Evolutionary conservation across 805 yeast species (phyloP).

Genomic region (Yamadazyma takamatsuzukensis): DNA sequence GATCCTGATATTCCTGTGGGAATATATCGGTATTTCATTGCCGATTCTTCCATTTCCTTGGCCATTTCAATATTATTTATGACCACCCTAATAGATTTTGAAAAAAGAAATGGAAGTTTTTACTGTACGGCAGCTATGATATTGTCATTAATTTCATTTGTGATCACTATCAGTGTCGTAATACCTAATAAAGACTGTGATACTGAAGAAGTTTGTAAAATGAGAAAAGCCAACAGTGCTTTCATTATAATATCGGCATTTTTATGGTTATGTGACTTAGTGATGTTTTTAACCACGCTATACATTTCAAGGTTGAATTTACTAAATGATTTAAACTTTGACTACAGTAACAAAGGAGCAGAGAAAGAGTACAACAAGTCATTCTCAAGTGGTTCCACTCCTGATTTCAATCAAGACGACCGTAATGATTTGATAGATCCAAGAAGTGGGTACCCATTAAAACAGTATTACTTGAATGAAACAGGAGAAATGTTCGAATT

Average conservation of each 20-base stretch:
- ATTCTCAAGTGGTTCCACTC: constrained; percentile 5
- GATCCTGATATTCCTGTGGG: constrained; percentile 23
- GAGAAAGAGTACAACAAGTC: constrained; percentile 12
- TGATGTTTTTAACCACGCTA: constrained; percentile 35
- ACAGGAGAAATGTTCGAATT: constrained; percentile 29
- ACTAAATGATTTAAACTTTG: constrained; percentile 30
- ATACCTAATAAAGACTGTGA: constrained; percentile 23
- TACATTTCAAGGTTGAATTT: constrained; percentile 35
- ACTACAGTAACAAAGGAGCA: constrained; percentile 21
- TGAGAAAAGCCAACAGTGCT: constrained; percentile 33
- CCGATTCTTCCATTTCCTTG: constrained; percentile 30
- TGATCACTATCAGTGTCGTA: constrained; percentile 23
- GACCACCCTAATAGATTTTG: constrained; percentile 35
- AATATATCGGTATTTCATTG: constrained; percentile 35
- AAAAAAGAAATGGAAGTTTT: constrained; percentile 37
- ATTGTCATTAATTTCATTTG: constrained; percentile 33
- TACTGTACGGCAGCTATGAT: constrained; percentile 33
- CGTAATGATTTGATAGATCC: constrained; percentile 9
- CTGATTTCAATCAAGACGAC: constrained; percentile 3
- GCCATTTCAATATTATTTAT: constrained; percentile 33
- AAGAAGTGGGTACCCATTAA: constrained; percentile 18
- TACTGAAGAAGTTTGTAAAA: constrained; percentile 17
- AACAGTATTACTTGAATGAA: constrained; percentile 25
- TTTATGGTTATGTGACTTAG: constrained; percentile 34
- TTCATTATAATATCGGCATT: constrained; percentile 36